Evolutionary conservation across 1,284 basidiomycete genomes (phyloP).

Genomic region (Sanghuangporus weigelae): DNA sequence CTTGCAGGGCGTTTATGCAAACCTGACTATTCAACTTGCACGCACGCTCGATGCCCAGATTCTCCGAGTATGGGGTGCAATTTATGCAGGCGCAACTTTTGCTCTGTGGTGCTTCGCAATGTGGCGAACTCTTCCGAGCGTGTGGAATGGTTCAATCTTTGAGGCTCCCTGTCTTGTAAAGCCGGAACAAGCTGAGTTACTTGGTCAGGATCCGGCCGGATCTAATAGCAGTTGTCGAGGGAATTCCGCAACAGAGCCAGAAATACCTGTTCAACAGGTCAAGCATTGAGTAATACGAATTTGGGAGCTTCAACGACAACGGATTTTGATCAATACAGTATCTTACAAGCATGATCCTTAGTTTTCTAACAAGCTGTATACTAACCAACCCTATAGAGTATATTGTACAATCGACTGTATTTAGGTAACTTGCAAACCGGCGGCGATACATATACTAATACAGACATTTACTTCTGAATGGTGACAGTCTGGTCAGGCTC

Average conservation of each 20-base stretch:
- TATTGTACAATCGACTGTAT: background rate
- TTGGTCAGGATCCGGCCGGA: conserved; percentile 17
- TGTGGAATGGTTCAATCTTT: conserved; percentile 40
- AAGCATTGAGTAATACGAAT: background rate
- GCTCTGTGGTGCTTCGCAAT: conserved; percentile 53
- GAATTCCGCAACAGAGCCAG: background rate
- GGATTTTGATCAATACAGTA: background rate
- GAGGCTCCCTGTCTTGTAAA: conserved; percentile 37
- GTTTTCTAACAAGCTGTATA: too few species aligned
- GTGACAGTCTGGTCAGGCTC: conserved; percentile 13
- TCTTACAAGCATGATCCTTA: too few species aligned
- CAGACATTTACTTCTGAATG: background rate
- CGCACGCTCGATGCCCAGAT: conserved; percentile 46
- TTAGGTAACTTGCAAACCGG: too few species aligned
- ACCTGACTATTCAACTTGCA: conserved; percentile 52
- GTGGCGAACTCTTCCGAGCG: conserved; percentile 35
- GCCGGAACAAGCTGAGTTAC: conserved; percentile 12
- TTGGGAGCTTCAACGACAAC: background rate
- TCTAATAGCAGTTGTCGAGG: background rate
- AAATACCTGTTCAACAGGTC: background rate
- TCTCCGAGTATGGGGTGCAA: conserved; percentile 49
- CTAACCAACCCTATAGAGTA: background rate
- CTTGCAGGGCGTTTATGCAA: conserved; percentile 55
- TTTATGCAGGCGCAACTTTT: conserved; percentile 47
- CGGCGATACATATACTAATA: too few species aligned